phyloP scores from a whole-genome alignment of 192 early-diverging fungal species.

The Coemansia sp. region DNA sequence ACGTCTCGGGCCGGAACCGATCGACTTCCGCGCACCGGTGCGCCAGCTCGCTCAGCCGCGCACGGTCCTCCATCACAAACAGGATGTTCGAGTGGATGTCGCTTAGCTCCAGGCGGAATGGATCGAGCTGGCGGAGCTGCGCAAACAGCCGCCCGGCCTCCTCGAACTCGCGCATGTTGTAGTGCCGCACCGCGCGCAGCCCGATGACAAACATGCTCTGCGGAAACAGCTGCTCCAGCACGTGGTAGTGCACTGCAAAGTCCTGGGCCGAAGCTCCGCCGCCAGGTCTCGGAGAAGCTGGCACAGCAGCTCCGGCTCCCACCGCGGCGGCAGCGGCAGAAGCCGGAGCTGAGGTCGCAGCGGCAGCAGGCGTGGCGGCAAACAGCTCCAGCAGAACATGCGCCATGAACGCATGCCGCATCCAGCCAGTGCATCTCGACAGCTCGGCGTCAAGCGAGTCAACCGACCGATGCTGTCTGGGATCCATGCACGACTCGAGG shows the following conservation, averaged over 20 bases:
- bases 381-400: slow-evolving; percentile 61
- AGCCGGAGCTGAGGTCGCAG: slow-evolving; percentile 10
- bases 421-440: slow-evolving; percentile 26
- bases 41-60: slow-evolving; percentile 76
- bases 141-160: slow-evolving; percentile 71
- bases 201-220: slow-evolving; percentile 66
- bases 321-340: too few species aligned
- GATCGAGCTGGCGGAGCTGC: slow-evolving; percentile 67
- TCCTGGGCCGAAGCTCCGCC: slow-evolving; percentile 7
- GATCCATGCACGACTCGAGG: slow-evolving; percentile 59
- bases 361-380: slow-evolving; percentile 7
- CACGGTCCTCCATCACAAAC: slow-evolving; percentile 70
- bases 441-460: slow-evolving; percentile 25
- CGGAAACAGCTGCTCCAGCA: slow-evolving; percentile 59
- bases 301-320: too few species aligned
- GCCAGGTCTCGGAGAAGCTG: too few species aligned
- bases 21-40: slow-evolving; percentile 70
- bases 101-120: slow-evolving; percentile 75
- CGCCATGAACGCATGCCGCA: slow-evolving; percentile 58
- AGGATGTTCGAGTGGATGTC: slow-evolving; percentile 89
- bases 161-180: slow-evolving; percentile 69
- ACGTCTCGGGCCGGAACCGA: slow-evolving; percentile 85
- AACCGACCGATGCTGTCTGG: slow-evolving; percentile 20
- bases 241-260: slow-evolving; percentile 31
- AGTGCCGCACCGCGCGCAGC: slow-evolving; percentile 62